Evolutionary conservation across 495 filamentous ascomycete species (phyloP), one percentile per base, ranked within the genome.

Genomic region (Xylaria palmicola): DNA sequence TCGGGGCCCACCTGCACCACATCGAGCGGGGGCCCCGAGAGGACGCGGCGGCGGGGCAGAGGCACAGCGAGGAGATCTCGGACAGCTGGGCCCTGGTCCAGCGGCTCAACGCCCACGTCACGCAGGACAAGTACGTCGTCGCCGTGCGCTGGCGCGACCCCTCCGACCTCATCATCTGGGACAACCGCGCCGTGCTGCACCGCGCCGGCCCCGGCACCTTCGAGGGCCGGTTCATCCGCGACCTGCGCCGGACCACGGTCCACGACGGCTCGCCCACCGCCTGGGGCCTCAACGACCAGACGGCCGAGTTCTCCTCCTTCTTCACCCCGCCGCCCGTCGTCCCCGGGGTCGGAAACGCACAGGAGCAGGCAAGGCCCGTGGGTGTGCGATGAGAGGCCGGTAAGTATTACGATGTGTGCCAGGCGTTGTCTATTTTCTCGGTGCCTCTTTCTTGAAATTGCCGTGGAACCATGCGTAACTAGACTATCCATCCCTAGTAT

Each of bases 161-260:
- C 0, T 75, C 81, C 0, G 85, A 86, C 65, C 54, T 86, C 65
- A 68, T 86, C 7, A 77, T 85, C 22, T 88, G 85, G 85, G 85
- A 87, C 58, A 87, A 86, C 63, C 78, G 79, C 0, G 75, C 72
- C 26, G 80, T 82, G 32, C 72, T 85, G 74, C 85, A 87, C 64
- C 72, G 81, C 3, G 82, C 79, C 0, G 77, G 75, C 0, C 75
- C 75, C 6, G 84, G 84, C 1, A 66, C 56, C 1, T 86, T 81
- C 52, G 76, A 78, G 59, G 78, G 79, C 2, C 81, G 77, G 68
- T 80, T 76, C 66, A 70, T 65, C 41, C 63, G 82, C 12, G 83
- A 86, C 65, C 69, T 86, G 73, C 67, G 84, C 45, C 66, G 83
- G 59, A 82, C 82, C 17, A 85, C 82, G 30, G 82, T 84, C 10